Conservation (phyloP, 2,329 filamentous ascomycete genomes). For the Phaeophleospora eucalypticola region DNA sequence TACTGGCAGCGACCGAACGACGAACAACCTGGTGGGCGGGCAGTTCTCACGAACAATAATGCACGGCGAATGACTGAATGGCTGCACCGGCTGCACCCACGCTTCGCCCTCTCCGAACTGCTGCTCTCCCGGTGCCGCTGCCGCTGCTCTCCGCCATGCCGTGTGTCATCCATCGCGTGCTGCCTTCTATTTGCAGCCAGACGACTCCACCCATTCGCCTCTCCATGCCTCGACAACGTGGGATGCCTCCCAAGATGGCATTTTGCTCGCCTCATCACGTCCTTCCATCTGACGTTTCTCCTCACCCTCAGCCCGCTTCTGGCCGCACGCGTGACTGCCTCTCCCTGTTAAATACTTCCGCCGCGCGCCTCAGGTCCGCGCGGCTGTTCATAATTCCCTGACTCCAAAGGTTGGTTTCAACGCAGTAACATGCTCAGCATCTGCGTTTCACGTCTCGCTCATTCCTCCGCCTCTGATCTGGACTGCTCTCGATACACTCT, state of each 20-base stretch:
- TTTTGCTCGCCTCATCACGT: neutral
- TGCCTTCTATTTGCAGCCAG: constrained; percentile 5
- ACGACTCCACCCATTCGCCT: constrained; percentile 5
- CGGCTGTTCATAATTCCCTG: no score
- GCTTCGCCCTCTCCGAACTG: no score
- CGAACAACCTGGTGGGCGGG: no score
- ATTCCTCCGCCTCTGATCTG: constrained; percentile 10
- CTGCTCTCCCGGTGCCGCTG: no score
- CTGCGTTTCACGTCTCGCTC: constrained; percentile 8
- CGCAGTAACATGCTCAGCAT: constrained; percentile 15
- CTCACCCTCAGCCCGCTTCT: neutral
- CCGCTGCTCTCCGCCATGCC: no score
- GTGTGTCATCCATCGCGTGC: constrained; percentile 9
- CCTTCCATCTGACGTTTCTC: neutral
- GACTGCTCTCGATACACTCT: constrained; percentile 9
- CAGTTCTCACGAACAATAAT: no score
- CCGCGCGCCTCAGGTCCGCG: neutral
- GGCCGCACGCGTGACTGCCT: neutral
- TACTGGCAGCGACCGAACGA: no score
- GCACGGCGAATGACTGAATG: no score
- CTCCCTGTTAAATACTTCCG: neutral
- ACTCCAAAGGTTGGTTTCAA: no score
- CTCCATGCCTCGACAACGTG: neutral
- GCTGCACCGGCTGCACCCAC: no score
- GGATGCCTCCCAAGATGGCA: neutral